Evolutionary conservation across 768 basidiomycete species (phyloP).

Genomic region (Russula dissimulans): DNA sequence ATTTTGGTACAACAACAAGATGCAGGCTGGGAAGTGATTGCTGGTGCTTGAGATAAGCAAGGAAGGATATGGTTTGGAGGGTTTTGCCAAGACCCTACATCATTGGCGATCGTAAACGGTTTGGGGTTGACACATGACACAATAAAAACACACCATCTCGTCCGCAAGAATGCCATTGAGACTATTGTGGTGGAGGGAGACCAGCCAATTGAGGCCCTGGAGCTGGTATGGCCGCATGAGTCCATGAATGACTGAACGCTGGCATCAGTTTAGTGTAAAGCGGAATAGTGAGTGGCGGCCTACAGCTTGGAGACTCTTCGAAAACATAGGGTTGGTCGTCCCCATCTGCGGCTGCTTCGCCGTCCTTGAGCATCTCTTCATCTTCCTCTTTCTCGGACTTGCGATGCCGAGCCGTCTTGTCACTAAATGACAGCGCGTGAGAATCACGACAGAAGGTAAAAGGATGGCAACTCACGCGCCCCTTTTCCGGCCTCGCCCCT

Average conservation of each 20-base stretch:
- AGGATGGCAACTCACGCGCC: constrained; percentile 39
- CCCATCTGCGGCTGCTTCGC: constrained; percentile 68
- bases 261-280: neutral
- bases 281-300: neutral
- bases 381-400: constrained; percentile 99
- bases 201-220: constrained; percentile 97
- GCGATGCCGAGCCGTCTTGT: constrained; percentile 71
- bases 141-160: constrained; percentile 59
- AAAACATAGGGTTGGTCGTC: constrained; percentile 91
- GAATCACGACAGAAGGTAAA: neutral
- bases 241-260: constrained; percentile 66
- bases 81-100: constrained; percentile 92
- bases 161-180: constrained; percentile 96
- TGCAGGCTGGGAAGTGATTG: constrained; percentile 72
- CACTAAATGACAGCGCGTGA: constrained; percentile 34
- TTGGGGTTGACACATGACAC: neutral
- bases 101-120: neutral
- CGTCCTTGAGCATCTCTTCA: constrained; percentile 85
- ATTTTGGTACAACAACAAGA: constrained; percentile 96
- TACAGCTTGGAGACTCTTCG: constrained; percentile 88
- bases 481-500: constrained; percentile 81
- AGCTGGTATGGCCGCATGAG: constrained; percentile 90
- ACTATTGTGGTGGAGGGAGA: constrained; percentile 90
- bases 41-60: constrained; percentile 88
- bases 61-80: constrained; percentile 94